Conservation (phyloP, 441 rosid species). For the Populus hybrid region DNA sequence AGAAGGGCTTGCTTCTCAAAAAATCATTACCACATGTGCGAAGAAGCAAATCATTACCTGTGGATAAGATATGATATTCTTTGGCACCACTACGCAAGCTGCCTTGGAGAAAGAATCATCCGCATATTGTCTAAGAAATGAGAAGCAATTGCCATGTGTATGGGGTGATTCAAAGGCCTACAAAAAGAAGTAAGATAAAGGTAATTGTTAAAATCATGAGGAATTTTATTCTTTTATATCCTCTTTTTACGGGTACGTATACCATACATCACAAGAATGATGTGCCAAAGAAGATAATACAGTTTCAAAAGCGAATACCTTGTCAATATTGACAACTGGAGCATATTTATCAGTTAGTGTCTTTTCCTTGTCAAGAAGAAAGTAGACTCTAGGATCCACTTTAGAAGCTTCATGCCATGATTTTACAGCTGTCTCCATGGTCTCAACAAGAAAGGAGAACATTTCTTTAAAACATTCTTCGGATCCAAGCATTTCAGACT, state of each 20-base stretch:
- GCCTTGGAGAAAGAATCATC: constrained; percentile 78
- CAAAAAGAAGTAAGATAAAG: constrained; percentile 19
- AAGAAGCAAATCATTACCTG: constrained; percentile 51
- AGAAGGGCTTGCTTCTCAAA: background rate
- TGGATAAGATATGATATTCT: constrained; percentile 88
- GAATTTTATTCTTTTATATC: background rate
- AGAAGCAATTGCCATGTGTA: constrained; percentile 78
- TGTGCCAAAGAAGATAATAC: background rate
- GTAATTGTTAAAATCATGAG: background rate
- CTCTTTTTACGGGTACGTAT: background rate
- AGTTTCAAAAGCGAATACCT: constrained; percentile 40
- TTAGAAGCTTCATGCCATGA: constrained; percentile 84
- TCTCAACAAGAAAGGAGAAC: constrained; percentile 67
- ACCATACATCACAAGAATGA: background rate
- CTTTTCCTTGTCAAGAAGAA: constrained; percentile 74
- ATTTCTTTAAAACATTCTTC: constrained; percentile 56
- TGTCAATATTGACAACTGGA: constrained; percentile 83
- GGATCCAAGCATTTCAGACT: constrained; percentile 64
- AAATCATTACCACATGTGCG: background rate
- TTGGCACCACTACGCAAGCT: constrained; percentile 82
- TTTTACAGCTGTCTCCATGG: constrained; percentile 77
- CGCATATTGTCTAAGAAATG: constrained; percentile 88
- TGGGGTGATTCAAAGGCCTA: constrained; percentile 97
- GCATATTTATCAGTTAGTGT: constrained; percentile 77
- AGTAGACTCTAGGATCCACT: constrained; percentile 77